These are phyloP conservation scores for Metschnikowia vanudenii DNA, from an alignment of 805 yeast species.

Conservation along the genomic window DNA sequence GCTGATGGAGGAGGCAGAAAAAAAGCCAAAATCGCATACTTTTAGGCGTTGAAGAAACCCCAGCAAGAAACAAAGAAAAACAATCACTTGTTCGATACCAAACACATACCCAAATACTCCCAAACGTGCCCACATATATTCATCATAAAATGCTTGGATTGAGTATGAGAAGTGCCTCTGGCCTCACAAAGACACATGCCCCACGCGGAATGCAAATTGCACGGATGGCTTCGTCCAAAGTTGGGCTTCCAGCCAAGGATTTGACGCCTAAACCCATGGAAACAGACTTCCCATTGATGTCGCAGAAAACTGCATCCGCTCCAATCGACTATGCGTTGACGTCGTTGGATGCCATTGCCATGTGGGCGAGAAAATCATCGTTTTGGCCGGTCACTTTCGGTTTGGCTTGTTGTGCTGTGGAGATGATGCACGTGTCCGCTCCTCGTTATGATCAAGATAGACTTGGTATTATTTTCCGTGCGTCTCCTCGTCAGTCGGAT, in stretches of 20 bases:
- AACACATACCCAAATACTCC: background rate
- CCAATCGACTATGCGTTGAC: conserved; percentile 81
- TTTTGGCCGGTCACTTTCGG: conserved; percentile 95
- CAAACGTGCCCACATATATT: background rate
- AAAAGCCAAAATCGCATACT: background rate
- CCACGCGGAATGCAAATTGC: conserved; percentile 11
- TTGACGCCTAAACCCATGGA: conserved; percentile 54
- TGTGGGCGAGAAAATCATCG: conserved; percentile 90
- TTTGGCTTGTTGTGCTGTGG: conserved; percentile 90
- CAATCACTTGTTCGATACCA: background rate
- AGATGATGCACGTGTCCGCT: conserved; percentile 91
- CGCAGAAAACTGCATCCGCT: conserved; percentile 51
- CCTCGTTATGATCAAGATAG: conserved; percentile 92
- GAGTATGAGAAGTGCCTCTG: conserved; percentile 27
- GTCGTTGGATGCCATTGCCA: conserved; percentile 75
- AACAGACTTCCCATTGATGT: conserved; percentile 68
- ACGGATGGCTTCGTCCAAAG: conserved; percentile 22
- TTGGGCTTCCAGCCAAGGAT: conserved; percentile 36
- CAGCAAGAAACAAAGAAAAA: background rate
- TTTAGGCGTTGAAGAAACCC: background rate
- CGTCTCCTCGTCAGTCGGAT: conserved; percentile 90
- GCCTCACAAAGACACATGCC: conserved; percentile 13
- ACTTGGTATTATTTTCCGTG: conserved; percentile 89
- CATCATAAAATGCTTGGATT: conserved; percentile 25
- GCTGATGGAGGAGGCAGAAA: conserved; percentile 30